Evolutionary conservation across 257 asterid genomes (phyloP).

Genomic region (Datura wrightii): DNA sequence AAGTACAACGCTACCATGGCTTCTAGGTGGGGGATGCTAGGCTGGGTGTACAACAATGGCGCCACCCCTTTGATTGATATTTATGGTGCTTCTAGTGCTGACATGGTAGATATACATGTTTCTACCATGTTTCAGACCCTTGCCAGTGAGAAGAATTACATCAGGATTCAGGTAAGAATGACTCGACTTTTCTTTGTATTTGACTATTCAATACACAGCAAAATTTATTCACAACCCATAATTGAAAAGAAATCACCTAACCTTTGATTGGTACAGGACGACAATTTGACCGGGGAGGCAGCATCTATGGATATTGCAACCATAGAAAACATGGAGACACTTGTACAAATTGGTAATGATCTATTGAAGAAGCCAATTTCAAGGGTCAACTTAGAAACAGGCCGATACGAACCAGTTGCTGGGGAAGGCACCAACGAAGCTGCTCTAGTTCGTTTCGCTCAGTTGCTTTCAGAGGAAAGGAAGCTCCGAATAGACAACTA

Average conservation of each 20-base stretch:
- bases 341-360: conserved; percentile 52
- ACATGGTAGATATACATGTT: conserved; percentile 68
- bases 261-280: conserved; percentile 44
- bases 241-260: neutral
- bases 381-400: conserved; percentile 71
- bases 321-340: conserved; percentile 49
- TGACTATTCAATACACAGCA: neutral
- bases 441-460: conserved; percentile 64
- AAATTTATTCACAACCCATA: neutral
- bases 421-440: conserved; percentile 69
- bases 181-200: neutral
- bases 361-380: conserved; percentile 62
- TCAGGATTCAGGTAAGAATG: conserved; percentile 63
- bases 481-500: conserved; percentile 40
- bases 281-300: conserved; percentile 52
- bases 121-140: conserved; percentile 61
- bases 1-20: conserved; percentile 54
- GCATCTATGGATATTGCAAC: conserved; percentile 60
- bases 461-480: conserved; percentile 60
- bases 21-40: conserved; percentile 55
- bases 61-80: conserved; percentile 52
- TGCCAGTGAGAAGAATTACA: conserved; percentile 51
- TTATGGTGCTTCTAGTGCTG: conserved; percentile 51
- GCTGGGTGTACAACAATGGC: conserved; percentile 58
- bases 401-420: conserved; percentile 51